phyloP scores from a whole-genome alignment of 805 yeast genomes.

The Kluyveromyces lactis region DNA sequence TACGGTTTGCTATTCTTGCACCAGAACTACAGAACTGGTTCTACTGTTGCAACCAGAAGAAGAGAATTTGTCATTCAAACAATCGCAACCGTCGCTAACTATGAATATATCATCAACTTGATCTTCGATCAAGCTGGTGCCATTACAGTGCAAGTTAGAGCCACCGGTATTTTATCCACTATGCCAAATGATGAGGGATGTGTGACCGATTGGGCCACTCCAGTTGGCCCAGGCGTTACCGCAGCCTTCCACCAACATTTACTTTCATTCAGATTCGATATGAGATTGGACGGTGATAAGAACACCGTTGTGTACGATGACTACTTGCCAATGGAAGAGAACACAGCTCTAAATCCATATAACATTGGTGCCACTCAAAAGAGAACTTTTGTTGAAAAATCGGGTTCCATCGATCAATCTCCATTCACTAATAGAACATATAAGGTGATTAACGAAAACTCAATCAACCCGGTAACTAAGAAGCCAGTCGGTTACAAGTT shows the following conservation, averaged over 20 bases:
- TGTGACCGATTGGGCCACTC: slow-evolving; percentile 60
- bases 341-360: slow-evolving; percentile 49
- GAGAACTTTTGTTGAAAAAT: slow-evolving; percentile 57
- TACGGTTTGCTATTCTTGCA: slow-evolving; percentile 72
- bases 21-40: slow-evolving; percentile 65
- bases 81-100: slow-evolving; percentile 77
- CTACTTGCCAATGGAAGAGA: slow-evolving; percentile 49
- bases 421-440: slow-evolving; percentile 68
- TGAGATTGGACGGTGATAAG: slow-evolving; percentile 73
- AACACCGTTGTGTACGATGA: slow-evolving; percentile 70
- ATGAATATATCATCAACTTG: slow-evolving; percentile 67
- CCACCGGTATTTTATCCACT: slow-evolving; percentile 80
- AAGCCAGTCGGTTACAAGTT: slow-evolving; percentile 73
- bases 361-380: slow-evolving; percentile 62
- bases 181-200: slow-evolving; percentile 69
- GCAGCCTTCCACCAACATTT: slow-evolving; percentile 84
- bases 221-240: slow-evolving; percentile 71
- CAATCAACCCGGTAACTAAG: slow-evolving; percentile 59
- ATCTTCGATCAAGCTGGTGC: slow-evolving; percentile 73
- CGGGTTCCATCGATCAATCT: slow-evolving; percentile 65
- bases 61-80: slow-evolving; percentile 75
- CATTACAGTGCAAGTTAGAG: slow-evolving; percentile 70
- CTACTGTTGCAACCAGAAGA: slow-evolving; percentile 67
- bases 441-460: slow-evolving; percentile 67
- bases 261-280: slow-evolving; percentile 70